Percentiles rank a stretch among this genome's conserved stretches.
Conservation (phyloP, 2,329 filamentous ascomycete genomes). For the Trichoderma breve region DNA sequence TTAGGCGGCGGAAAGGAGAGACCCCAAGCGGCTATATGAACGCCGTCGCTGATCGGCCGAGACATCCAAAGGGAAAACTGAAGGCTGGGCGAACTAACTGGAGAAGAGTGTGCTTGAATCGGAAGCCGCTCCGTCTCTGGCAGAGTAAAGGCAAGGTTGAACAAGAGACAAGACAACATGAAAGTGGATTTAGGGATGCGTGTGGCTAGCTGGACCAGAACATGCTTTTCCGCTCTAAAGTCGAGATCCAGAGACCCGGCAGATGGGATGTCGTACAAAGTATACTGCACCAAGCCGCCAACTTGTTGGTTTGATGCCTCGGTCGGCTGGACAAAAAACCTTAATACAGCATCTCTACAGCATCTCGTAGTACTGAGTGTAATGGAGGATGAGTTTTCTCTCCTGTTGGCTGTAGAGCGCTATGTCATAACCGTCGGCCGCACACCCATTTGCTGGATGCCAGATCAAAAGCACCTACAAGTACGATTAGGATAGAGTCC, state of each 20-base stretch:
- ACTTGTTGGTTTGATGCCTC: neutral
- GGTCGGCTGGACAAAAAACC: neutral
- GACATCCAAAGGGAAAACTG: conserved; percentile 1
- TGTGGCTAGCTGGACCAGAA: conserved; percentile 18
- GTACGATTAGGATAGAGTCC: neutral
- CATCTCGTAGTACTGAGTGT: neutral
- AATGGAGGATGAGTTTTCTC: neutral
- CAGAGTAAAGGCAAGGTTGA: neutral
- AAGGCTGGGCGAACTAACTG: neutral
- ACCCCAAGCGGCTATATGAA: neutral
- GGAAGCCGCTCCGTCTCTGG: neutral
- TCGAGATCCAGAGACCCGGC: conserved; percentile 9
- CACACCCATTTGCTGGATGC: neutral
- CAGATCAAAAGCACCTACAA: neutral
- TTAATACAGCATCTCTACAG: neutral
- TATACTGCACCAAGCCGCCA: neutral
- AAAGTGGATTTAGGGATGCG: neutral
- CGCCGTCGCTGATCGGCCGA: neutral
- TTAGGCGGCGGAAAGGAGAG: neutral
- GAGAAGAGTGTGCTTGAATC: neutral
- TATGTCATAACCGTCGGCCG: neutral
- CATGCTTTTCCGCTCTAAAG: neutral
- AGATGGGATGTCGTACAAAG: neutral
- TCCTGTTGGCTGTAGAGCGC: neutral
- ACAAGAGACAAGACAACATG: conserved; percentile 7